Evolutionary conservation across 129 eudicot species (phyloP).

Genomic region (Saposhnikovia divaricata): DNA sequence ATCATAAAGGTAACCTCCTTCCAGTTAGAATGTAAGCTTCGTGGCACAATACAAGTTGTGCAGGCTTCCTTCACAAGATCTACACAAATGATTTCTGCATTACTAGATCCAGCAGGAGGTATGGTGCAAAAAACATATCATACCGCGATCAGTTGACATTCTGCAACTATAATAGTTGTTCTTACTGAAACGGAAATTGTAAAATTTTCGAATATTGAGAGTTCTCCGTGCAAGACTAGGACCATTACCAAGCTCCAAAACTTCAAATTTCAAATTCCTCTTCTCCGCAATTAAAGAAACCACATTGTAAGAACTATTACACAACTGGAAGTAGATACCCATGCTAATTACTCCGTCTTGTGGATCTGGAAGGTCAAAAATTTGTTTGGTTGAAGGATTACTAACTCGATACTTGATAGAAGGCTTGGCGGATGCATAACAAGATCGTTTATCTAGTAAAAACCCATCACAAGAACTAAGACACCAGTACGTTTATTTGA

Average conservation of each 20-base stretch:
- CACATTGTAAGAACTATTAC: background rate
- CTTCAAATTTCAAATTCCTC: background rate
- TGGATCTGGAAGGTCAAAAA: background rate
- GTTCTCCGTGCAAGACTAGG: constrained; percentile 1
- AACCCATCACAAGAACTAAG: background rate
- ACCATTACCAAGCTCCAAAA: background rate
- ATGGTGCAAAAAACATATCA: background rate
- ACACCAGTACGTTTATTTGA: background rate
- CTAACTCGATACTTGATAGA: background rate
- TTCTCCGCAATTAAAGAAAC: background rate
- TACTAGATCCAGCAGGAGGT: background rate
- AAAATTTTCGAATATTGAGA: background rate
- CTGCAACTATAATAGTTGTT: background rate
- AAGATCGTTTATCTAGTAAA: too few relatives aligned
- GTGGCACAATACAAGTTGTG: background rate
- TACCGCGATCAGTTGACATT: background rate
- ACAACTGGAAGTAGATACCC: background rate
- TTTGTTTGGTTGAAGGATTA: constrained; percentile 2
- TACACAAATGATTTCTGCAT: background rate
- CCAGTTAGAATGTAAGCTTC: background rate
- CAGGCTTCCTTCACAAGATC: background rate
- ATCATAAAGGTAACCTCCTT: background rate
- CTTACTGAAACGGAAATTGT: background rate
- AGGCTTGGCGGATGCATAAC: background rate
- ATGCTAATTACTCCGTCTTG: too few relatives aligned